These are phyloP conservation scores for Taxillus chinensis DNA, from an alignment of 164 flowering plant genomes.

Conservation along the genomic window DNA sequence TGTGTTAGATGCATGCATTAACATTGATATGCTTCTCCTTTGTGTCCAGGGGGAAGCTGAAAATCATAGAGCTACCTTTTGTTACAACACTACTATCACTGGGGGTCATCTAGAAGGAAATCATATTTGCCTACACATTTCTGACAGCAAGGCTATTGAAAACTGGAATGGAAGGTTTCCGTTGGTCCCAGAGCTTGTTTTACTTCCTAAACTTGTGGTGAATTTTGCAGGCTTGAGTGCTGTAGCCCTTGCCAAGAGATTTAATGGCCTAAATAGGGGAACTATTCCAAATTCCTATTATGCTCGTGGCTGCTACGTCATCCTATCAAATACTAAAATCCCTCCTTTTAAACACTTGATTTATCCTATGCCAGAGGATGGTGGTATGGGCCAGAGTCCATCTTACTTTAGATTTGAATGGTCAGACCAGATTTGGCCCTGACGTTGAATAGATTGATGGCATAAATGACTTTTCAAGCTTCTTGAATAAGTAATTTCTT, in stretches of 20 bases:
- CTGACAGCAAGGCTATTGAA: slow-evolving; percentile 41
- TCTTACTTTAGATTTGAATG: too few species aligned
- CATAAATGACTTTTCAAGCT: too few species aligned
- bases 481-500: too few species aligned
- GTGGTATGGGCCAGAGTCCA: too few species aligned
- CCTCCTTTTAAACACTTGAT: too few species aligned
- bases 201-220: slow-evolving; percentile 60
- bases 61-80: slow-evolving; percentile 48
- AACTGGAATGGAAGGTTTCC: slow-evolving; percentile 22
- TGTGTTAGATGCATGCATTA: too few species aligned
- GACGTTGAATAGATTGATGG: too few species aligned
- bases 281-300: slow-evolving; percentile 43
- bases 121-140: slow-evolving; percentile 37
- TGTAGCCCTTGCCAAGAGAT: slow-evolving; percentile 52
- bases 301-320: slow-evolving; percentile 91
- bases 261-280: slow-evolving; percentile 27
- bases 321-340: slow-evolving; percentile 49
- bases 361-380: too few species aligned
- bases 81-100: slow-evolving; percentile 57
- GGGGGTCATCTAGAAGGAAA: slow-evolving; percentile 54
- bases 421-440: too few species aligned
- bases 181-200: slow-evolving; percentile 44
- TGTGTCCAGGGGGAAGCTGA: too few species aligned
- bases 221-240: slow-evolving; percentile 82
- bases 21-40: too few species aligned